These are phyloP conservation scores for Mycosarcoma mackinlayi DNA, from an alignment of 1,284 basidiomycete genomes.

Conservation along the genomic window DNA sequence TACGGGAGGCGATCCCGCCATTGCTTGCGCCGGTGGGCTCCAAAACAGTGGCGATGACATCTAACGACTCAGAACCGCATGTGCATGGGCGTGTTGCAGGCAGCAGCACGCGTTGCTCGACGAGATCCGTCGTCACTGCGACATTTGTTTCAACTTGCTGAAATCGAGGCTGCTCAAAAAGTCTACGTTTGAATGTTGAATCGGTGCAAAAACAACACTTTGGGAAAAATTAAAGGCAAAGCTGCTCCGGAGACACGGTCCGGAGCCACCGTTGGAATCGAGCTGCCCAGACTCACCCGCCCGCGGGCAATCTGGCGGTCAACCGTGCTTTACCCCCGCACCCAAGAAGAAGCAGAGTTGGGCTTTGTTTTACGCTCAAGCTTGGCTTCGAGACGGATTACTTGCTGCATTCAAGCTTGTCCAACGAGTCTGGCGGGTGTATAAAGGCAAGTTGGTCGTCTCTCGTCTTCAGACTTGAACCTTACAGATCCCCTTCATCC, in stretches of 20 bases:
- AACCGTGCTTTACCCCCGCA: background rate
- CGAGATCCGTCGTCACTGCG: background rate
- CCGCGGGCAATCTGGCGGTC: background rate
- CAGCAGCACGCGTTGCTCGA: background rate
- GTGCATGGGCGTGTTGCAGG: no score
- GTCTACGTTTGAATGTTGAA: no score
- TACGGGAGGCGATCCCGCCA: no score
- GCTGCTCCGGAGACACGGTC: constrained; percentile 18
- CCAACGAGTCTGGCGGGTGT: background rate
- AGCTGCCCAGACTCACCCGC: constrained; percentile 5
- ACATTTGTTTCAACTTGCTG: no score
- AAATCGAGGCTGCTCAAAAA: no score
- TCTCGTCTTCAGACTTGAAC: no score
- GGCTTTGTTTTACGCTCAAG: background rate
- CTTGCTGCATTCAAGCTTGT: no score
- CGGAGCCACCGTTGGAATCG: constrained; percentile 6
- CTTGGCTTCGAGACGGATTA: background rate
- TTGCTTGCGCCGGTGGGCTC: no score
- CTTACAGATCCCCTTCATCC: no score
- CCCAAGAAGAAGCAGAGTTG: background rate
- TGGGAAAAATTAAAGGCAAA: background rate
- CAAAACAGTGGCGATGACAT: no score
- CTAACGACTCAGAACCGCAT: no score
- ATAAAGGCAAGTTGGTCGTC: background rate
- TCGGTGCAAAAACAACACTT: background rate